phyloP scores from a whole-genome alignment of 345 rosid genomes.

The Aquilaria malaccensis region DNA sequence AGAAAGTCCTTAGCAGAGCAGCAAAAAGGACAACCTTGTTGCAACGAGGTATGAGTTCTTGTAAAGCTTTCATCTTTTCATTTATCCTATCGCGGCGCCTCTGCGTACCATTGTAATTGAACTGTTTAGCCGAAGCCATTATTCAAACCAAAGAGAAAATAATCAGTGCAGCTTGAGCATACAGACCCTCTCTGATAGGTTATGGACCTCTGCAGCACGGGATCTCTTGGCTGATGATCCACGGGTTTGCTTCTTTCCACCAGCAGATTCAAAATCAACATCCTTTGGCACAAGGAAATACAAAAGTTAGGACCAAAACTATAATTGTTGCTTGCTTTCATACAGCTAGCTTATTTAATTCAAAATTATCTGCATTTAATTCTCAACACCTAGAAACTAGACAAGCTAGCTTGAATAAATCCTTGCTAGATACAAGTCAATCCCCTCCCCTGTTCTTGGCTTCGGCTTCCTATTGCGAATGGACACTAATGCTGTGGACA shows the following conservation, averaged over 20 bases:
- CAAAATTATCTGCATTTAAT: too few species aligned
- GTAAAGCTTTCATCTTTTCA: constrained; percentile 59
- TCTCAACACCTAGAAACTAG: not conserved
- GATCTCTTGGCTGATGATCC: constrained; percentile 65
- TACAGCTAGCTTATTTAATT: too few species aligned
- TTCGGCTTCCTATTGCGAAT: too few species aligned
- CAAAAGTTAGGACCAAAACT: not conserved
- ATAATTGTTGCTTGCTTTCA: not conserved
- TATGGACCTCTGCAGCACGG: constrained; percentile 95
- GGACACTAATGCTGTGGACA: too few species aligned
- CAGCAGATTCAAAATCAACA: constrained; percentile 51
- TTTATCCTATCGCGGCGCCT: constrained; percentile 62
- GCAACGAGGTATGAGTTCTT: constrained; percentile 51
- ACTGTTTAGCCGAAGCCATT: constrained; percentile 2
- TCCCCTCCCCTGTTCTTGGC: too few species aligned
- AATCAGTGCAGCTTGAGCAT: not conserved
- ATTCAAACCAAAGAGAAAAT: constrained; percentile 1
- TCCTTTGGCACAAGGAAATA: constrained; percentile 26
- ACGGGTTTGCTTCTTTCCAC: constrained; percentile 47
- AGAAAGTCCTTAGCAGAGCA: not conserved
- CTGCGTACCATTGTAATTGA: constrained; percentile 22
- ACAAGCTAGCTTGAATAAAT: too few species aligned
- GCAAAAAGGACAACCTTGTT: constrained; percentile 26
- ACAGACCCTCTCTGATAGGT: constrained; percentile 92
- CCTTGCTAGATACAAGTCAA: too few species aligned